A percentile compares a stretch with the other conserved stretches of the same genome.
These are phyloP conservation scores for Yamadazyma insecticola DNA, from an alignment of 805 yeast genomes.

Conservation along the genomic window DNA sequence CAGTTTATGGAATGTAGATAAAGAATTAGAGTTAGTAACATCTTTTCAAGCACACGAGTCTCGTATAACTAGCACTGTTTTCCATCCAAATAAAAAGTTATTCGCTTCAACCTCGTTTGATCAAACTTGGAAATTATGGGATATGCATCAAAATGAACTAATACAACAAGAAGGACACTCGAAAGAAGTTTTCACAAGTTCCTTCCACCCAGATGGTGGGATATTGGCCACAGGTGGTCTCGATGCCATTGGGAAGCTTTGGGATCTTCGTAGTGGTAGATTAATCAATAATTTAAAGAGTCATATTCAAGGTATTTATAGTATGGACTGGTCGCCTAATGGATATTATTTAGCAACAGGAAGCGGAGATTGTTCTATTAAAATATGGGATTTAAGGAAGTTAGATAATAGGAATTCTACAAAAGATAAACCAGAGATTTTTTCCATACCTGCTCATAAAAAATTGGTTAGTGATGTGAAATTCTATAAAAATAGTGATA, in stretches of 20 bases:
- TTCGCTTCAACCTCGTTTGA: slow-evolving; percentile 77
- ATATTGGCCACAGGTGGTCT: slow-evolving; percentile 72
- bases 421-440: slow-evolving; percentile 14
- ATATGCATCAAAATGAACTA: slow-evolving; percentile 45
- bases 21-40: too few relatives aligned
- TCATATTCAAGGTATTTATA: slow-evolving; percentile 69
- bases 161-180: slow-evolving; percentile 83
- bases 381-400: slow-evolving; percentile 80
- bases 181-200: slow-evolving; percentile 58
- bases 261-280: slow-evolving; percentile 86
- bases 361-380: slow-evolving; percentile 74
- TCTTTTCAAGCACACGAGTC: slow-evolving; percentile 30
- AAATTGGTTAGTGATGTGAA: slow-evolving; percentile 64
- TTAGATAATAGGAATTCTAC: slow-evolving; percentile 22
- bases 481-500: slow-evolving; percentile 34
- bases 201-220: slow-evolving; percentile 75
- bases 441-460: slow-evolving; percentile 68
- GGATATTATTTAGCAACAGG: slow-evolving; percentile 79
- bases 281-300: slow-evolving; percentile 54
- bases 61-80: slow-evolving; percentile 56
- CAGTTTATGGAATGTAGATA: slow-evolving; percentile 27
- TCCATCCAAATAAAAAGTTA: slow-evolving; percentile 59
- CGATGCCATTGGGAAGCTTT: slow-evolving; percentile 66
- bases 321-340: slow-evolving; percentile 69
- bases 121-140: slow-evolving; percentile 88